phyloP scores from a whole-genome alignment of 176 grass and related monocot genomes.

The Oryza punctata region DNA sequence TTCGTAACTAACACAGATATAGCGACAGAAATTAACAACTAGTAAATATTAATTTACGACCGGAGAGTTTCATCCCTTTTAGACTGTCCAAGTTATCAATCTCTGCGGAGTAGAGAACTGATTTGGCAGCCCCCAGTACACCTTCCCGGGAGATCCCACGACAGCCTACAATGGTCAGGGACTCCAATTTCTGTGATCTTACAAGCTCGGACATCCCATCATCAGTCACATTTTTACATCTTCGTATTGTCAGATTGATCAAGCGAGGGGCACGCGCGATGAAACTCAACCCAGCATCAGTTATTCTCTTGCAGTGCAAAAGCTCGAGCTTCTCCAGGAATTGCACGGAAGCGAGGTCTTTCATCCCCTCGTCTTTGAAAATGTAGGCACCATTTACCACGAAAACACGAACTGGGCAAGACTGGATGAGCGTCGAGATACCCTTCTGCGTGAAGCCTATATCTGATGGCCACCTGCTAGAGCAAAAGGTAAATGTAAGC shows the following conservation, averaged over 20 bases:
- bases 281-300: slow-evolving; percentile 48
- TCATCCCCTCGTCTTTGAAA: slow-evolving; percentile 53
- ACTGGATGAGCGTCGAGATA: slow-evolving; percentile 45
- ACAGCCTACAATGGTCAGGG: too few relatives aligned
- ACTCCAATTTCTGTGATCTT: too few relatives aligned
- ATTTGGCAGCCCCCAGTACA: slow-evolving; percentile 22
- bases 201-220: neutral
- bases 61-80: neutral
- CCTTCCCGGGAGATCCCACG: too few relatives aligned
- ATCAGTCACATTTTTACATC: slow-evolving; percentile 49
- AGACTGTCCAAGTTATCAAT: neutral
- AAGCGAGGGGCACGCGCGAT: slow-evolving; percentile 22
- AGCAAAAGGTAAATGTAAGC: too few relatives aligned
- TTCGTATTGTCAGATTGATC: slow-evolving; percentile 42
- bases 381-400: slow-evolving; percentile 44
- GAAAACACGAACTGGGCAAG: slow-evolving; percentile 49
- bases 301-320: slow-evolving; percentile 38
- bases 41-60: neutral
- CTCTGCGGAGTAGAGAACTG: slow-evolving; percentile 19
- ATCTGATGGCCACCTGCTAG: neutral
- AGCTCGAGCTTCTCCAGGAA: slow-evolving; percentile 61
- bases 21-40: neutral
- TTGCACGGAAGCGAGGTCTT: slow-evolving; percentile 33
- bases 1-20: too few relatives aligned
- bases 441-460: slow-evolving; percentile 53